A percentile compares a stretch with the other conserved stretches of the same genome.
These are phyloP conservation scores for Bassia scoparia DNA, from an alignment of 148 eudicot species.

Conservation along the genomic window DNA sequence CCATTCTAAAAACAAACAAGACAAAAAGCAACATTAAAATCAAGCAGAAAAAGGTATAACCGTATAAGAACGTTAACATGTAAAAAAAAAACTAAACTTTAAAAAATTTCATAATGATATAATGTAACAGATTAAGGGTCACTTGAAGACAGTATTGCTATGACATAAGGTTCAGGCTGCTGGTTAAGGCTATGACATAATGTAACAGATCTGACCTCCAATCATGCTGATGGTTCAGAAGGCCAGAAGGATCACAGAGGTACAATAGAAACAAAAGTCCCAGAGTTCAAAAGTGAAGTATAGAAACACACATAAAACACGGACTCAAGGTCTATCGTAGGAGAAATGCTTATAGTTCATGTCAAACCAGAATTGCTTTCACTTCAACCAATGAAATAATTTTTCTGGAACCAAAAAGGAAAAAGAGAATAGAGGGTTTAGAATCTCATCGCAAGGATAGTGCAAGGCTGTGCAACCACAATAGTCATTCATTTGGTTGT, in stretches of 20 bases:
- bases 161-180: neutral
- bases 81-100: conserved; percentile 4
- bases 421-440: neutral
- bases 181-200: too few relatives aligned
- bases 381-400: neutral
- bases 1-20: conserved; percentile 54
- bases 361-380: neutral
- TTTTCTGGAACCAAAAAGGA: neutral
- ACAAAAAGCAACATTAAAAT: neutral
- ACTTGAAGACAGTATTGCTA: neutral
- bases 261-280: neutral
- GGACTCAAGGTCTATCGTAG: neutral
- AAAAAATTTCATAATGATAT: neutral
- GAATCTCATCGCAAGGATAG: too few relatives aligned
- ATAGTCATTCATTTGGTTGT: too few relatives aligned
- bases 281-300: neutral
- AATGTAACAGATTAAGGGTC: neutral
- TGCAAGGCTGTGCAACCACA: neutral
- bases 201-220: neutral
- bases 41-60: neutral
- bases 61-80: too few relatives aligned
- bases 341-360: neutral
- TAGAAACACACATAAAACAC: neutral
- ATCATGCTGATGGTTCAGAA: neutral
- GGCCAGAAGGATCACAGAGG: neutral